Percentiles rank a stretch among this genome's conserved stretches.
Conservation (phyloP, 1,284 basidiomycete species). For the Megacollybia platyphylla region DNA sequence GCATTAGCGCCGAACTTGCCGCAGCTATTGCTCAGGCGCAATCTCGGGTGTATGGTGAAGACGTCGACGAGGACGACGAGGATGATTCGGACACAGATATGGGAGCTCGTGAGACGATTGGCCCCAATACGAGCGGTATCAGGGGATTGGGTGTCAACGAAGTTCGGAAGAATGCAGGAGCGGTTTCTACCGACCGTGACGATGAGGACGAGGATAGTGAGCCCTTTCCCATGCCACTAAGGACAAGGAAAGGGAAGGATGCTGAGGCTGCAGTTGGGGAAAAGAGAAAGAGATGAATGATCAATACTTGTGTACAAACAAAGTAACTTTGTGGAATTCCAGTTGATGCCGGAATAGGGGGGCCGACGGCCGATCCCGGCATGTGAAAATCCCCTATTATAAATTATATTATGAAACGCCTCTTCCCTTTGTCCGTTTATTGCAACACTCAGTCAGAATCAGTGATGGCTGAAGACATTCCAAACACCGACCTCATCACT, state of each 20-base stretch:
- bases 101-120: conserved; percentile 29
- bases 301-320: not conserved
- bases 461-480: conserved; percentile 55
- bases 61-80: conserved; percentile 35
- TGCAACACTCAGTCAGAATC: no score
- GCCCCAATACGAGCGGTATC: conserved; percentile 48
- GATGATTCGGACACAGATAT: conserved; percentile 36
- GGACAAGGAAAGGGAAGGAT: not conserved
- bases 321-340: not conserved
- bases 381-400: no score
- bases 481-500: conserved; percentile 82
- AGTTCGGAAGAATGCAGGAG: conserved; percentile 10
- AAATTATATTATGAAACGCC: no score
- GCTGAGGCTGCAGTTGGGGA: no score
- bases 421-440: no score
- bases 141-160: conserved; percentile 24
- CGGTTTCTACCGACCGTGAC: conserved; percentile 4
- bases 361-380: conserved; percentile 2
- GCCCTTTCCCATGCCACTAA: conserved; percentile 9
- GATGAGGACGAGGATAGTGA: conserved; percentile 18
- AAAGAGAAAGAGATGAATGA: not conserved
- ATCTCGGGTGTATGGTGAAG: conserved; percentile 38
- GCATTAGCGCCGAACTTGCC: conserved; percentile 62
- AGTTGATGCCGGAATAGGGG: not conserved
- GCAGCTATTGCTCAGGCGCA: conserved; percentile 59